Percentiles rank a stretch among this genome's conserved stretches.
These are phyloP conservation scores for Vitis amurensis DNA, from an alignment of 164 flowering plant species.

Conservation along the genomic window DNA sequence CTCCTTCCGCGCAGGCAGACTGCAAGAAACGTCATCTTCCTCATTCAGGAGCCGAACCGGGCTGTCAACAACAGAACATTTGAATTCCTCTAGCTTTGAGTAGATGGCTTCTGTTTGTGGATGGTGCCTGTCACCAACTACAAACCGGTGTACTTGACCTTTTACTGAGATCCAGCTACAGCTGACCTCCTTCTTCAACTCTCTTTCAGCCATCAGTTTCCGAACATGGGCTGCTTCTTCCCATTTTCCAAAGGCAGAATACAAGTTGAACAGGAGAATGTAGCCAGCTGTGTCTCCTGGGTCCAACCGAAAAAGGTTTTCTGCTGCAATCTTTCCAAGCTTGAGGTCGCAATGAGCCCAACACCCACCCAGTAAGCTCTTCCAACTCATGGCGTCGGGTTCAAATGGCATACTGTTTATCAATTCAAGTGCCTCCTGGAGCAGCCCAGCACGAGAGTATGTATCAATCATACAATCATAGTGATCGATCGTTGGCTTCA, in stretches of 20 bases:
- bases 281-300: slow-evolving; percentile 49
- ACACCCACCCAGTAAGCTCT: slow-evolving; percentile 53
- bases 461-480: slow-evolving; percentile 56
- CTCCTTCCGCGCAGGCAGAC: slow-evolving; percentile 31
- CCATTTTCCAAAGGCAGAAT: slow-evolving; percentile 47
- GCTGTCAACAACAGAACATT: not conserved
- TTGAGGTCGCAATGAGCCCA: slow-evolving; percentile 40
- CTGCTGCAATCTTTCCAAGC: slow-evolving; percentile 46
- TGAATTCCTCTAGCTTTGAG: slow-evolving; percentile 41
- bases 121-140: slow-evolving; percentile 61
- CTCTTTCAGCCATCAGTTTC: slow-evolving; percentile 44
- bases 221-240: slow-evolving; percentile 47
- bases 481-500: slow-evolving; percentile 53
- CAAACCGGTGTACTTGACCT: slow-evolving; percentile 49
- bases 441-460: slow-evolving; percentile 53
- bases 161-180: slow-evolving; percentile 56
- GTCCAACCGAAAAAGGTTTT: slow-evolving; percentile 36
- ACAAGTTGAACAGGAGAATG: slow-evolving; percentile 47
- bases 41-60: slow-evolving; percentile 15
- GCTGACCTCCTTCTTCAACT: slow-evolving; percentile 47
- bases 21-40: slow-evolving; percentile 11
- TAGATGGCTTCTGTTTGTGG: slow-evolving; percentile 50
- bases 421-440: slow-evolving; percentile 44
- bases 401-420: slow-evolving; percentile 43
- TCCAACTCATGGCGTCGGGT: slow-evolving; percentile 59